These are phyloP conservation scores for Verruconis gallopava DNA, from an alignment of 2,329 filamentous ascomycete species.

Conservation along the genomic window DNA sequence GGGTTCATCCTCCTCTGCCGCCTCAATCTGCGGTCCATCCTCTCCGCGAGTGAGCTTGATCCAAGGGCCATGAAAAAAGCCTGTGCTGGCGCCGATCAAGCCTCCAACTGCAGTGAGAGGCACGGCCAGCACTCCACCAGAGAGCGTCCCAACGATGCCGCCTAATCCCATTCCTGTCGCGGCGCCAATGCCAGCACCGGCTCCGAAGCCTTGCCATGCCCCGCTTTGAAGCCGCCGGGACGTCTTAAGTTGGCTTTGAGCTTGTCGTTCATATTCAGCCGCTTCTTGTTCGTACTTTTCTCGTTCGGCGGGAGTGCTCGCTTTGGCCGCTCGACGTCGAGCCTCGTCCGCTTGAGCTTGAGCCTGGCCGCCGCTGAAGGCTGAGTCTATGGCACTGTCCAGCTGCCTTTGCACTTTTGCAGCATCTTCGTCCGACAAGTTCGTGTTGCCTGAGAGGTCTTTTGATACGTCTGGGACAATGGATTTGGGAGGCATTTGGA, in stretches of 20 bases:
- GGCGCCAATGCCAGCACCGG: conserved; percentile 30
- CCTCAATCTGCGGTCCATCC: neutral
- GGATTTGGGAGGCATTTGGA: conserved; percentile 6
- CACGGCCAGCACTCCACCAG: conserved; percentile 26
- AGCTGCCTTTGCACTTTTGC: neutral
- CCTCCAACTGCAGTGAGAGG: conserved; percentile 28
- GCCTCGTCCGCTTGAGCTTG: neutral
- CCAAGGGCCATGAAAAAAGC: conserved; percentile 30
- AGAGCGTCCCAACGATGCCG: conserved; percentile 28
- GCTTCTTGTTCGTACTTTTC: conserved; percentile 6
- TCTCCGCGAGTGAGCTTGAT: conserved; percentile 21
- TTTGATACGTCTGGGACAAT: neutral
- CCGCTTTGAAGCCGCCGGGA: conserved; percentile 17
- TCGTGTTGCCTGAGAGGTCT: neutral
- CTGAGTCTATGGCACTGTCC: neutral
- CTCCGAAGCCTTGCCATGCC: conserved; percentile 28
- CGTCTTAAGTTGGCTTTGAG: conserved; percentile 16
- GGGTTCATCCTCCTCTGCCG: neutral
- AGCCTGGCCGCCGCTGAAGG: neutral
- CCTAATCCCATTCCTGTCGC: conserved; percentile 29
- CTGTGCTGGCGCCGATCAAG: conserved; percentile 28
- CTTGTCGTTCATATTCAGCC: conserved; percentile 1
- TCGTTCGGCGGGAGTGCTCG: conserved; percentile 1
- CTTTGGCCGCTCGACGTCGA: neutral
- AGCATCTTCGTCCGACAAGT: neutral